Percentiles rank a stretch among this genome's conserved stretches.
phyloP scores from a whole-genome alignment of 164 flowering plant genomes.

The Macadamia tetraphylla region DNA sequence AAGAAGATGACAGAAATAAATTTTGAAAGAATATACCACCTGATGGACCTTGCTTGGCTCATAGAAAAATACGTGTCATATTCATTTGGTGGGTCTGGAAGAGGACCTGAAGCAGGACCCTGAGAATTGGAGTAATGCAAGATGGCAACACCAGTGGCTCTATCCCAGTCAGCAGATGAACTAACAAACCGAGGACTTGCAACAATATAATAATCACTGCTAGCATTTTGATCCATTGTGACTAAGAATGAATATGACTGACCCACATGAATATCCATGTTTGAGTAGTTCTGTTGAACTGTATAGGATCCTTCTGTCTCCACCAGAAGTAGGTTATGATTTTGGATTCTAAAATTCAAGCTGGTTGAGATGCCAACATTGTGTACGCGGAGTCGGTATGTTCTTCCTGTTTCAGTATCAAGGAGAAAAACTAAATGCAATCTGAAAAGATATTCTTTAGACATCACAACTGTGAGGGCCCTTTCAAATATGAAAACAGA shows the following conservation, averaged over 20 bases:
- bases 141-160: slow-evolving; percentile 68
- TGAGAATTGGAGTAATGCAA: slow-evolving; percentile 85
- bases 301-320: slow-evolving; percentile 99
- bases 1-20: too few relatives aligned
- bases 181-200: slow-evolving; percentile 78
- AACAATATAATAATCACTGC: slow-evolving; percentile 81
- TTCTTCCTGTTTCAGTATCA: slow-evolving; percentile 58
- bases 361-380: slow-evolving; percentile 88
- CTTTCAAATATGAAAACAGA: background rate
- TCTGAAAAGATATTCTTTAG: background rate
- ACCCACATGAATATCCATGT: slow-evolving; percentile 95
- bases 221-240: slow-evolving; percentile 87
- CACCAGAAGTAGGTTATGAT: slow-evolving; percentile 80
- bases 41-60: slow-evolving; percentile 94
- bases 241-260: slow-evolving; percentile 96
- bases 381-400: slow-evolving; percentile 83
- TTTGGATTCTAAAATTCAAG: slow-evolving; percentile 89
- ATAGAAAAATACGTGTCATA: slow-evolving; percentile 70
- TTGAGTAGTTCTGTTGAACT: slow-evolving; percentile 78
- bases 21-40: slow-evolving; percentile 35
- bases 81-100: slow-evolving; percentile 77
- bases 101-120: slow-evolving; percentile 88
- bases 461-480: background rate
- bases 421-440: background rate
- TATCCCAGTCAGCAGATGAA: slow-evolving; percentile 40